Conservation (phyloP, 257 asterid species). For the Hygrophila difformis region DNA sequence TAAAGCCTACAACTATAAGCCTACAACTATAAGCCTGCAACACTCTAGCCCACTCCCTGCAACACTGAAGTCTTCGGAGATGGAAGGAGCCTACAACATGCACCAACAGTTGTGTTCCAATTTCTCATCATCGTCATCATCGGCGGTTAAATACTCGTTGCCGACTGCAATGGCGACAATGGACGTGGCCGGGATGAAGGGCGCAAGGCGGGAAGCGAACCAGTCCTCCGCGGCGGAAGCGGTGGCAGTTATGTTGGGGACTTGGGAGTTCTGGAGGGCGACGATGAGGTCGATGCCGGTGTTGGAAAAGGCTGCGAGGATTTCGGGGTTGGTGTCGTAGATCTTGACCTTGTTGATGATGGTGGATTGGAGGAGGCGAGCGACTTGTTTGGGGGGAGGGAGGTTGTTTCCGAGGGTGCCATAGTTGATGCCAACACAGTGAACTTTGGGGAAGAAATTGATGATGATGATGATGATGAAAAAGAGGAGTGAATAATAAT, state of each 20-base stretch:
- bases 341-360: slow-evolving; percentile 48
- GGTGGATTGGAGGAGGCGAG: slow-evolving; percentile 57
- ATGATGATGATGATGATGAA: too few relatives aligned
- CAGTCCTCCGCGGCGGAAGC: slow-evolving; percentile 36
- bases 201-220: slow-evolving; percentile 39
- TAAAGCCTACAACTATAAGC: too few relatives aligned
- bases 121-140: too few relatives aligned
- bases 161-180: slow-evolving; percentile 45
- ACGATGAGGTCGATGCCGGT: slow-evolving; percentile 56
- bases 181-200: slow-evolving; percentile 59
- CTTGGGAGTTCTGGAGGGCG: slow-evolving; percentile 38
- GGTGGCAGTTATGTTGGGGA: slow-evolving; percentile 32
- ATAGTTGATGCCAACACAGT: slow-evolving; percentile 54
- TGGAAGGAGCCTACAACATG: too few relatives aligned
- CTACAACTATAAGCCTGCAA: too few relatives aligned
- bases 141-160: slow-evolving; percentile 50
- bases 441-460: too few relatives aligned
- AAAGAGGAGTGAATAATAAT: too few relatives aligned
- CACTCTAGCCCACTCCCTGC: too few relatives aligned
- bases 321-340: slow-evolving; percentile 54
- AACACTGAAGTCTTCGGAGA: too few relatives aligned
- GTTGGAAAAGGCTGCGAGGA: slow-evolving; percentile 58
- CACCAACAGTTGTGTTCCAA: too few relatives aligned
- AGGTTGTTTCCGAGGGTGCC: slow-evolving; percentile 69
- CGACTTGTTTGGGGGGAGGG: slow-evolving; percentile 52